Evolutionary conservation across 2,329 filamentous ascomycete genomes (phyloP).

Genomic region (Lasiodiplodia sp.): DNA sequence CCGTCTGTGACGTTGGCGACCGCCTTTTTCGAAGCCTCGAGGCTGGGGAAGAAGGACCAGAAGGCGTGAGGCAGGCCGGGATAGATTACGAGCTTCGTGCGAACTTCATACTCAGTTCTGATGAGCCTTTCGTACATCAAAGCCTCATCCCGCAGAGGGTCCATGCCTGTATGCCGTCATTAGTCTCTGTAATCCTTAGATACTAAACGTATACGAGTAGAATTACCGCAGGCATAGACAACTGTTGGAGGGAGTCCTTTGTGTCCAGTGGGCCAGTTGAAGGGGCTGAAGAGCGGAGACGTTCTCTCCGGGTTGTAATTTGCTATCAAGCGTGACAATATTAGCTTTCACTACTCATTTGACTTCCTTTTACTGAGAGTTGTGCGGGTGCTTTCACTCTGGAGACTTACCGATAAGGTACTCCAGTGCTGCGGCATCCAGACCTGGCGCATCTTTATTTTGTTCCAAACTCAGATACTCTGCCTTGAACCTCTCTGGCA

Average conservation of each 20-base stretch:
- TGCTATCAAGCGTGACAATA: constrained; percentile 23
- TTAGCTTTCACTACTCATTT: no score
- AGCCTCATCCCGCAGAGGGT: constrained; percentile 60
- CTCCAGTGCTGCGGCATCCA: constrained; percentile 30
- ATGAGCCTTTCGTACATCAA: constrained; percentile 61
- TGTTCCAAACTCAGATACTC: constrained; percentile 35
- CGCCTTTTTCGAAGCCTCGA: constrained; percentile 38
- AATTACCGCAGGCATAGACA: constrained; percentile 57
- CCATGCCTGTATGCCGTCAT: constrained; percentile 39
- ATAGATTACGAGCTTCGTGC: constrained; percentile 55
- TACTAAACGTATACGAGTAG: background rate
- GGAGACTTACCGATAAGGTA: constrained; percentile 11
- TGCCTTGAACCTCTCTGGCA: constrained; percentile 35
- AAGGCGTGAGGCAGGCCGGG: constrained; percentile 54
- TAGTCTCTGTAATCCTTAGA: background rate
- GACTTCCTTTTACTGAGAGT: no score
- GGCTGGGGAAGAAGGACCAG: constrained; percentile 41
- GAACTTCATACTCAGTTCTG: constrained; percentile 51
- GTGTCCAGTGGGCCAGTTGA: constrained; percentile 37
- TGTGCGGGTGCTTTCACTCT: no score
- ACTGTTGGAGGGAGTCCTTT: constrained; percentile 54
- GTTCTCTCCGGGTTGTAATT: constrained; percentile 42
- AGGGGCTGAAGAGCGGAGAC: constrained; percentile 38
- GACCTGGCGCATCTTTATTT: constrained; percentile 32
- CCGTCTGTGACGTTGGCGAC: constrained; percentile 41